phyloP scores from a whole-genome alignment of 2,329 filamentous ascomycete species.

The Ascochyta viciae-villosae region DNA sequence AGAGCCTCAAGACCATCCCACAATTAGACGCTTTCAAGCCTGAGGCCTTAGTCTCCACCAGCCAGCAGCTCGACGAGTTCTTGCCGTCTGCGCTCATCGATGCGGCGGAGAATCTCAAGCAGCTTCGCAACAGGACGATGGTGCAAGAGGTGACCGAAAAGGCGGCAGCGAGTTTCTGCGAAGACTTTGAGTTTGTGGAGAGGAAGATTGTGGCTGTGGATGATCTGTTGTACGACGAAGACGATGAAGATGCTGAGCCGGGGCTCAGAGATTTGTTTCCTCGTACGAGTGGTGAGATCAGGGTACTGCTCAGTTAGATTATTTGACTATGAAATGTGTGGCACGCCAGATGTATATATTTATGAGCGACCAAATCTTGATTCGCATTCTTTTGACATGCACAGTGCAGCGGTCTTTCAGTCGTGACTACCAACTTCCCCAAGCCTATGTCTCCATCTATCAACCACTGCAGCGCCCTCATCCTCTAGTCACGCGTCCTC shows the following conservation, averaged over 20 bases:
- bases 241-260: constrained; percentile 47
- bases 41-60: constrained; percentile 67
- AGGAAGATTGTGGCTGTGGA: constrained; percentile 66
- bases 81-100: constrained; percentile 93
- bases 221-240: constrained; percentile 53
- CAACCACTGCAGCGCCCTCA: background rate
- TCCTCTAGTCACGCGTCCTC: background rate
- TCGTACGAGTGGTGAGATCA: constrained; percentile 69
- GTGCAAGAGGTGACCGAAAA: constrained; percentile 80
- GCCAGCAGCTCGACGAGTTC: constrained; percentile 85
- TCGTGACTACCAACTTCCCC: too few species aligned
- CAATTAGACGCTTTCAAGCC: constrained; percentile 65
- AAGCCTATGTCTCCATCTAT: background rate
- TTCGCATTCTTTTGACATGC: too few species aligned
- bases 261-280: constrained; percentile 65
- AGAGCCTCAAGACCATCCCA: constrained; percentile 63
- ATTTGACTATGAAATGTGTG: background rate
- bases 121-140: constrained; percentile 74
- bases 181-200: constrained; percentile 79
- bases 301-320: constrained; percentile 65
- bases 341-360: too few species aligned
- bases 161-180: constrained; percentile 83
- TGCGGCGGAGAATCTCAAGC: constrained; percentile 79
- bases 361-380: too few species aligned
- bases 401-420: too few species aligned